A percentile compares a stretch with the other conserved stretches of the same genome.
Conservation (phyloP, 2,329 filamentous ascomycete species). For the Stromatinia cepivora region DNA sequence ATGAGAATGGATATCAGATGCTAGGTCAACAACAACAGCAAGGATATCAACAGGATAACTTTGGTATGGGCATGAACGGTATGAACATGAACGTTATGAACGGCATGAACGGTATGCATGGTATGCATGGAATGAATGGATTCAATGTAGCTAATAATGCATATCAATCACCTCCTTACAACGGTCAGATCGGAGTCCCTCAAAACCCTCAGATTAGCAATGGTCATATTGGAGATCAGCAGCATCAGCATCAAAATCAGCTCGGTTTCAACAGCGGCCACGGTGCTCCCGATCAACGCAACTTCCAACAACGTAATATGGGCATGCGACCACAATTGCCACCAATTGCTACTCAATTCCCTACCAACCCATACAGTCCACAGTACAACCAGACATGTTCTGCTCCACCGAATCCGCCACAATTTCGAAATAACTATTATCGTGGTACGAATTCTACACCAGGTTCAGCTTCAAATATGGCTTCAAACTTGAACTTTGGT, state of each 20-base stretch:
- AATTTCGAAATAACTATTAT: conserved; percentile 12
- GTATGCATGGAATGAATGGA: background rate
- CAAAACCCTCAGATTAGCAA: background rate
- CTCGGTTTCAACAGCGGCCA: background rate
- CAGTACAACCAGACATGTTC: conserved; percentile 14
- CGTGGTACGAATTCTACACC: background rate
- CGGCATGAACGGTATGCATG: background rate
- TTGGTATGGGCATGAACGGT: background rate
- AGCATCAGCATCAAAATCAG: conserved; percentile 8
- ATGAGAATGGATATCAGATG: background rate
- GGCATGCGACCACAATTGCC: conserved; percentile 16
- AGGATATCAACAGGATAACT: background rate
- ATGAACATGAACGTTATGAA: background rate
- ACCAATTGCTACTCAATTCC: conserved; percentile 10
- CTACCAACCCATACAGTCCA: background rate
- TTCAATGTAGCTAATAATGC: conserved; percentile 5
- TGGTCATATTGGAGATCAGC: background rate
- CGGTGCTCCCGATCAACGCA: background rate
- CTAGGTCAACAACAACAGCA: background rate
- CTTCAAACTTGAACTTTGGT: conserved; percentile 1
- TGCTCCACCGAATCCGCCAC: conserved; percentile 2
- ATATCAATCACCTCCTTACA: conserved; percentile 12
- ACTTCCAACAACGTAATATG: conserved; percentile 13
- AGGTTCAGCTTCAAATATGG: conserved; percentile 1
- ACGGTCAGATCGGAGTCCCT: background rate